These are phyloP conservation scores for Chaetomium sp. DNA, from an alignment of 2,329 filamentous ascomycete genomes.

Conservation along the genomic window DNA sequence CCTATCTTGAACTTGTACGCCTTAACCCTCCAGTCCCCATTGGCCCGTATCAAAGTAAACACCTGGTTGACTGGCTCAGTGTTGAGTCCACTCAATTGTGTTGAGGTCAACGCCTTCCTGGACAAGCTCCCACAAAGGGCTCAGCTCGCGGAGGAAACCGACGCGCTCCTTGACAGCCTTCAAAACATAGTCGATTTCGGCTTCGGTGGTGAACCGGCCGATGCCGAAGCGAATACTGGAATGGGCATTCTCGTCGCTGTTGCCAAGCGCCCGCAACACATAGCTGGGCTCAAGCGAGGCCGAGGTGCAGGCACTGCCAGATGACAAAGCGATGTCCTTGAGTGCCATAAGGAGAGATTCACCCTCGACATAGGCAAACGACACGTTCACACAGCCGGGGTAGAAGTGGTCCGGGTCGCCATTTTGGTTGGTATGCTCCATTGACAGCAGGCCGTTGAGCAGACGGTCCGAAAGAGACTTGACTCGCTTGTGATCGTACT, in stretches of 20 bases:
- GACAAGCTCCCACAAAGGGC: conserved; percentile 93
- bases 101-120: conserved; percentile 94
- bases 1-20: too few relatives aligned
- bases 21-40: too few relatives aligned
- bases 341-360: conserved; percentile 97
- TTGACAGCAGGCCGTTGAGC: conserved; percentile 69
- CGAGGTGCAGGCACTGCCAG: conserved; percentile 93
- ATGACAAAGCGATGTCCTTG: conserved; percentile 95
- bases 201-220: conserved; percentile 90
- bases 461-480: conserved; percentile 76
- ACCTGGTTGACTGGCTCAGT: conserved; percentile 45
- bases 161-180: conserved; percentile 90
- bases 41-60: neutral
- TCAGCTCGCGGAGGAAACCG: conserved; percentile 86
- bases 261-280: conserved; percentile 87
- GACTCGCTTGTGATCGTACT: conserved; percentile 92
- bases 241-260: conserved; percentile 94
- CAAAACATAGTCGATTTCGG: conserved; percentile 93
- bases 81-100: conserved; percentile 97
- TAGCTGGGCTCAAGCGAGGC: conserved; percentile 96
- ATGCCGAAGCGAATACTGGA: conserved; percentile 98
- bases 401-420: conserved; percentile 80
- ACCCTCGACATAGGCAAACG: conserved; percentile 96
- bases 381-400: conserved; percentile 95
- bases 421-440: conserved; percentile 92